Conservation (phyloP, 2,329 filamentous ascomycete species). For the Fusarium solani-melongenae region DNA sequence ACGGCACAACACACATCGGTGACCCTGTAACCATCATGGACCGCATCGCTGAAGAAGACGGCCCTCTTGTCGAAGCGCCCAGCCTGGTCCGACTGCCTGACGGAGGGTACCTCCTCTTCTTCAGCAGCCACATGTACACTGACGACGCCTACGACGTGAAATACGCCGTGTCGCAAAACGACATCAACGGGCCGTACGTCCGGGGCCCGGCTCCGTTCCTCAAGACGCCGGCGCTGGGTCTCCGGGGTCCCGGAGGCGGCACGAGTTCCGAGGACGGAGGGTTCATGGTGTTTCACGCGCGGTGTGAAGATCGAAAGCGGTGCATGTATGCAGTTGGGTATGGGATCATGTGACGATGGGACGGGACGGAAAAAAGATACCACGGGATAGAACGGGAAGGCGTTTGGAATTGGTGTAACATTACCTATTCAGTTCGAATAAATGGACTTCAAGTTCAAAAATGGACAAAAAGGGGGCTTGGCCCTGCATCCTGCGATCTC, state of each 20-base stretch:
- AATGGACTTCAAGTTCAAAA: background rate
- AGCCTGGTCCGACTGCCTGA: conserved; percentile 58
- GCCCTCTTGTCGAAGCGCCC: conserved; percentile 71
- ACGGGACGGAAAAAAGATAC: background rate
- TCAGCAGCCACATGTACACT: conserved; percentile 69
- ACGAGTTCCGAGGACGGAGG: conserved; percentile 47
- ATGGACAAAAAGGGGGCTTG: background rate
- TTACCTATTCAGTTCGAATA: background rate
- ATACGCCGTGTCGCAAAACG: conserved; percentile 62
- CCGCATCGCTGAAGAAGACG: conserved; percentile 54
- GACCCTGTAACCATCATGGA: conserved; percentile 59
- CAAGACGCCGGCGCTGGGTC: conserved; percentile 50
- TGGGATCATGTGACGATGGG: conserved; percentile 14
- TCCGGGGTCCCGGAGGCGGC: conserved; percentile 56
- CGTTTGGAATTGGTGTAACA: background rate
- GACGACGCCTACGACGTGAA: conserved; percentile 67
- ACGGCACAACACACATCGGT: conserved; percentile 64
- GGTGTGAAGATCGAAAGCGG: conserved; percentile 46
- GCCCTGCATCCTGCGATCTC: background rate
- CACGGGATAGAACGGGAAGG: background rate
- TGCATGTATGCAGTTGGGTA: conserved; percentile 52
- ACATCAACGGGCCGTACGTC: conserved; percentile 52
- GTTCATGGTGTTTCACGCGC: conserved; percentile 51
- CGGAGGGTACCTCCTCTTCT: conserved; percentile 70
- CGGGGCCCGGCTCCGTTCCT: conserved; percentile 48